Evolutionary conservation across 164 flowering plant genomes (phyloP), one percentile per base, ranked within the genome.

Genomic region (Akebia trifoliata): DNA sequence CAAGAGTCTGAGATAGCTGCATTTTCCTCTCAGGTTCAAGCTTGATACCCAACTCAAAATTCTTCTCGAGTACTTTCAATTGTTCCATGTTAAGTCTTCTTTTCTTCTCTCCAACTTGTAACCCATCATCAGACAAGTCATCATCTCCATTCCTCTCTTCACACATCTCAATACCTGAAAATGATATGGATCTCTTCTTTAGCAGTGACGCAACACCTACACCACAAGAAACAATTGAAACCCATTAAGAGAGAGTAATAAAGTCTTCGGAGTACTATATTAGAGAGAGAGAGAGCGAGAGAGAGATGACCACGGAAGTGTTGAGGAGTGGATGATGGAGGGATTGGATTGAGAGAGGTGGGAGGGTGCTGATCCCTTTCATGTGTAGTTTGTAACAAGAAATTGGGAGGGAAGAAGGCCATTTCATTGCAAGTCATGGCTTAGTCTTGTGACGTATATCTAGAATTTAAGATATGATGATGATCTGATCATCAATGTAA

Each of bases 1-100:
- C 90, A 32, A 88, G 87, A 44, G 86, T 82, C 43, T 81, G 69
- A 39, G 96, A 88, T 50, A 88, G 72, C 78, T 88, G 86, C 84
- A 84, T 72, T 74, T 88, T 88, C 64, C 96, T 81, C 74, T 85
- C 93, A 3, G 96, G 96, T 66, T 86, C 93, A 44, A 88, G 87
- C 77, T 88, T 88, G 76, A 86, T 88, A 0, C 87, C 90, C 74
- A 84, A 38, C 74, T 88, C 93, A 57, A 88, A 86, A 61, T 78
- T 85, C 75, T 82, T 88, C 78, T 88, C 96, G 26, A 88, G 76
- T 15, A 90, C 82, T 69, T 78, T 88, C 67, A 86, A 88, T 46
- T 88, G 93, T 26, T 83, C 92, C 81, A 81, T 74, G 70, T 79
- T 87, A 0, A 85, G 85, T 64, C 92, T 81, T 68, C 79, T 76